Evolutionary conservation across 495 filamentous ascomycete genomes (phyloP).

Genomic region (Tuber microsphaerosporum): DNA sequence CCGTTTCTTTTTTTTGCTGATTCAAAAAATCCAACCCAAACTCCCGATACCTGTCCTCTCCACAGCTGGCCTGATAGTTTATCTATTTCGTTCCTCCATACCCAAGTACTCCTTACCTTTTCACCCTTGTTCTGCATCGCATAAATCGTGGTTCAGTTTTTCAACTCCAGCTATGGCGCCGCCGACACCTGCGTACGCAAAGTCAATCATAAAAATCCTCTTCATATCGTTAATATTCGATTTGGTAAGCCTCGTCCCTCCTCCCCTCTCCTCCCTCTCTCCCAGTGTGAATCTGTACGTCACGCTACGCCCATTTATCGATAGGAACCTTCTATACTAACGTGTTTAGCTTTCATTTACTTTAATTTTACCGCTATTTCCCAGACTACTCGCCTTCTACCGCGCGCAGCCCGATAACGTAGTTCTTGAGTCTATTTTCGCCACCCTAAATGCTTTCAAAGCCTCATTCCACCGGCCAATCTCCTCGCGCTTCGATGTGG

Average conservation of each 20-base stretch:
- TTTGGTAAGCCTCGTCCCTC: constrained; percentile 47
- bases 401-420: constrained; percentile 53
- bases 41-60: constrained; percentile 24
- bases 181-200: constrained; percentile 43
- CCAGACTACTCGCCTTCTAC: constrained; percentile 91
- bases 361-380: constrained; percentile 96
- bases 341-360: constrained; percentile 68
- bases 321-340: constrained; percentile 18
- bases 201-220: constrained; percentile 72
- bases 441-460: constrained; percentile 89
- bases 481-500: constrained; percentile 92
- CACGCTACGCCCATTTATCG: constrained; percentile 2
- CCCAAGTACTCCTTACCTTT: constrained; percentile 10
- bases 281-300: not conserved
- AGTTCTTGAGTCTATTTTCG: constrained; percentile 68
- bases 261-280: not conserved
- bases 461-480: constrained; percentile 86
- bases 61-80: constrained; percentile 31
- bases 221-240: constrained; percentile 67
- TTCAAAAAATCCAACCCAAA: not conserved
- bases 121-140: constrained; percentile 2
- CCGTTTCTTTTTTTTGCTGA: not conserved
- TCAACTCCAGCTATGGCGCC: constrained; percentile 17
- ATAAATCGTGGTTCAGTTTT: constrained; percentile 6
- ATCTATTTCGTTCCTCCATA: constrained; percentile 8